phyloP scores from a whole-genome alignment of 208 protist genomes.

The Trypanosoma rangeli region DNA sequence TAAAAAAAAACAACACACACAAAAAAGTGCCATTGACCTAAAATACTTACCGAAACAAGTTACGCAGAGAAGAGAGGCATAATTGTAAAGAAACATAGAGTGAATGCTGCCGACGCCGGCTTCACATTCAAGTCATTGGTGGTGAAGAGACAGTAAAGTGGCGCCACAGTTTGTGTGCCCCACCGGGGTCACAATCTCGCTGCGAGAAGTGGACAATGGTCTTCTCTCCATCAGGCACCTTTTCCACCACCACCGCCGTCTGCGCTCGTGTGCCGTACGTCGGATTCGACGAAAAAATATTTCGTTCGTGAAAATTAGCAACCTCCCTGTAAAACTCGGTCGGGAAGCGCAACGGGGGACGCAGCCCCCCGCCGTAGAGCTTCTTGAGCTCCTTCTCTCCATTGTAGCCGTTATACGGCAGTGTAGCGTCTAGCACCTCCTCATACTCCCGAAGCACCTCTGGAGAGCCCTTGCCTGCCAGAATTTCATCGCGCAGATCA shows the following conservation, averaged over 20 bases:
- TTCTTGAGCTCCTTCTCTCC: conserved; percentile 25
- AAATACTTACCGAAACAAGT: no score
- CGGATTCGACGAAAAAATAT: conserved; percentile 36
- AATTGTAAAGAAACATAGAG: not conserved
- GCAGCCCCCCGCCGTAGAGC: conserved; percentile 8
- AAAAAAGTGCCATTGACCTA: not conserved
- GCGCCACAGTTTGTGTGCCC: conserved; percentile 18
- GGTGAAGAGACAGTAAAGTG: conserved; percentile 26
- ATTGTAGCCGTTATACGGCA: conserved; percentile 40
- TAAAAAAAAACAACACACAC: not conserved
- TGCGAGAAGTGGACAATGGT: conserved; percentile 46
- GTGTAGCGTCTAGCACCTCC: conserved; percentile 30
- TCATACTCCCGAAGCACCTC: conserved; percentile 14
- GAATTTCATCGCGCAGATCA: conserved; percentile 33
- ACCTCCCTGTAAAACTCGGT: conserved; percentile 22
- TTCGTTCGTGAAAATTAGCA: conserved; percentile 38
- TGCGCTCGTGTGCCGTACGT: conserved; percentile 51
- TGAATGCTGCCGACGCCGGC: not conserved
- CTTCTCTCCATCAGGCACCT: conserved; percentile 4
- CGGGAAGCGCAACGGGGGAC: conserved; percentile 13
- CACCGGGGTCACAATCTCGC: conserved; percentile 23
- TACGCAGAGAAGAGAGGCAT: not conserved
- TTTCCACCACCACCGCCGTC: conserved; percentile 58
- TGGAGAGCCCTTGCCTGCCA: not conserved
- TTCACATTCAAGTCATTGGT: conserved; percentile 1